Conservation (phyloP, 768 basidiomycete species). For the Rhizopogon salebrosus region DNA sequence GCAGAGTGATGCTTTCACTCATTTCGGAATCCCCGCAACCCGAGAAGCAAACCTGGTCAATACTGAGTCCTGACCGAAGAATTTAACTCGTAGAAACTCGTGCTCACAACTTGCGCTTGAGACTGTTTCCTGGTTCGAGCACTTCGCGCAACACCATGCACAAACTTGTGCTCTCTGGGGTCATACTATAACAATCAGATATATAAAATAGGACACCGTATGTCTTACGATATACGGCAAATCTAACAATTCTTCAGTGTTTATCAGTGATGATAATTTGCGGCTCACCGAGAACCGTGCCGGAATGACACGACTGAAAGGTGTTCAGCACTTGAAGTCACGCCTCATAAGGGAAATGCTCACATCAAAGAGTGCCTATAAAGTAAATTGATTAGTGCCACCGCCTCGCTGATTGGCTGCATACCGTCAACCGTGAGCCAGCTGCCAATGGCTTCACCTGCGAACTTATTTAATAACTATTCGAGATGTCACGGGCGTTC, state of each 20-base stretch:
- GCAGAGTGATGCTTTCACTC: neutral
- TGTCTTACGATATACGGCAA: neutral
- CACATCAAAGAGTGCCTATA: neutral
- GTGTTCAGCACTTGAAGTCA: neutral
- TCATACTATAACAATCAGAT: neutral
- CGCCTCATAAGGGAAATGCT: neutral
- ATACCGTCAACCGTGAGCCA: constrained; percentile 1
- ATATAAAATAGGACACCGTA: neutral
- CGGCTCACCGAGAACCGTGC: neutral
- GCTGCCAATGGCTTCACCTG: neutral
- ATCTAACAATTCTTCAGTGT: neutral
- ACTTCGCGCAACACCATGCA: neutral
- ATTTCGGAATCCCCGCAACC: neutral
- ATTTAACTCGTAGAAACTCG: neutral
- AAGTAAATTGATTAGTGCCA: neutral
- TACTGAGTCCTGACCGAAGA: neutral
- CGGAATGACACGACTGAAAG: neutral
- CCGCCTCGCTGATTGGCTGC: neutral
- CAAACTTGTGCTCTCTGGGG: neutral
- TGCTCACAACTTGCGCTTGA: neutral
- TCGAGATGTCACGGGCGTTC: neutral
- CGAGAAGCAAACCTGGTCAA: neutral
- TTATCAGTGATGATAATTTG: neutral
- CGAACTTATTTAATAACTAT: neutral
- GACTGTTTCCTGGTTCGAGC: neutral